Evolutionary conservation across 495 filamentous ascomycete species (phyloP), one percentile per base, ranked within the genome.

Genomic region (Penicilliopsis zonata): DNA sequence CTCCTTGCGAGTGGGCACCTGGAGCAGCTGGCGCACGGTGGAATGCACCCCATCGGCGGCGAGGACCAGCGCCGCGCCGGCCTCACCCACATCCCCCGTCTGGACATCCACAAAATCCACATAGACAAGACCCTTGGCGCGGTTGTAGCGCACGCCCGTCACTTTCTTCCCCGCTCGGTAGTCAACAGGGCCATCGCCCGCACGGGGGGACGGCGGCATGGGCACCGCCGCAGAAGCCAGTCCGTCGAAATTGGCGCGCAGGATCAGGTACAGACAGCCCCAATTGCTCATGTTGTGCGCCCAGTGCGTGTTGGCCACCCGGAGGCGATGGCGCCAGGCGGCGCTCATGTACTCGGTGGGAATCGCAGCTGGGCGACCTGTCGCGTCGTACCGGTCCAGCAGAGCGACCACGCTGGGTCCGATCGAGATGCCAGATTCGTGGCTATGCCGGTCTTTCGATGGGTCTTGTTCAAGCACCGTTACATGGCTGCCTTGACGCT

Each of bases 401-500:
- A 46, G 51, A 2, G 19, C 17, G 13, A 32, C 31, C 13, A 14
- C 42, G 17, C 40, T 19, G 5, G 35, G 36, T 17, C 36, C 42
- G 5, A 44, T 29, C 5, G 33, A 25, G 9, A 56, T 41, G 8
- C 52, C 52, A 3, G 50, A 44, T 18, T 38, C 43, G 12, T 51
- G 41, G n/a, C 40, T 44, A 13, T 33, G 21, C 9, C 50, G 44
- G 3, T 27, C 13, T 2, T 43, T 40, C 4, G 39, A 33, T 1
- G 27, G 7, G 17, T 31, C 33, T 18, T 41, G 35, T 23, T 61
- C 54, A 14, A 57, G 33, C 12, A 59, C 49, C 21, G 23, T 30
- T 12, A 58, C 44, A 24, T 41, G 37, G 29, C 52, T 39, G 17
- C 54, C 56, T 5, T 45, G 47, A 6, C 45, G 33, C 36, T 52